Percentiles rank a stretch among this genome's conserved stretches.
phyloP scores from a whole-genome alignment of 169 alveolate genomes.

The Eimeria sp. region DNA sequence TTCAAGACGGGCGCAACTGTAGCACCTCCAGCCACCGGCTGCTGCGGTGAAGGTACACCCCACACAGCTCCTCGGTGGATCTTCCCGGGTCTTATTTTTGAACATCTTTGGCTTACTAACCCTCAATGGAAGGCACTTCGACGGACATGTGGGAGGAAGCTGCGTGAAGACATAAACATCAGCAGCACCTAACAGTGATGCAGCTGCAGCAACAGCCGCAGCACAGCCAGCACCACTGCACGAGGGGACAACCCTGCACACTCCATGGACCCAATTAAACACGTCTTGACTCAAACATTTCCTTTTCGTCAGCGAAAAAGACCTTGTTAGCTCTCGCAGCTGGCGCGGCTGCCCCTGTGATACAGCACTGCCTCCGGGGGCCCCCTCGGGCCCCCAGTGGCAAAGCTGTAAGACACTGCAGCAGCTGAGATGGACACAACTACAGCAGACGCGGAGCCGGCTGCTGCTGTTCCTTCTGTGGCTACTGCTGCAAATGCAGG shows the following conservation, averaged over 20 bases:
- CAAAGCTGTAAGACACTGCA: conserved; percentile 23
- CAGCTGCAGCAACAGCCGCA: conserved; percentile 64
- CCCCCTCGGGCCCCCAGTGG: conserved; percentile 70
- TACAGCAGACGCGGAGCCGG: not conserved
- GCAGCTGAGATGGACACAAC: conserved; percentile 17
- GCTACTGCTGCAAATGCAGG: conserved; percentile 33
- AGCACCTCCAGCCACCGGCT: conserved; percentile 34
- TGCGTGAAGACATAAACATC: conserved; percentile 37
- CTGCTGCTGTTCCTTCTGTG: conserved; percentile 17
- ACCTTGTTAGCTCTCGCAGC: conserved; percentile 4
- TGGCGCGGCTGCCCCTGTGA: conserved; percentile 52
- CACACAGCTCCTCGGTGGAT: not conserved
- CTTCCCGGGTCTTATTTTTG: not conserved
- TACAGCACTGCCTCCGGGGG: conserved; percentile 51
- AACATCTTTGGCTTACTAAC: not conserved
- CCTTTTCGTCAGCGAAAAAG: not conserved
- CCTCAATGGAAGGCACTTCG: not conserved
- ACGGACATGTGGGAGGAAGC: conserved; percentile 26
- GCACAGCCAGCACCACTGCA: conserved; percentile 38
- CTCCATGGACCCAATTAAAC: not conserved
- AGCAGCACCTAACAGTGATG: conserved; percentile 56
- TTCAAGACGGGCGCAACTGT: not conserved
- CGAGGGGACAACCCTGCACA: conserved; percentile 2
- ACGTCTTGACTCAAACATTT: not conserved
- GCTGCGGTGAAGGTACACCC: conserved; percentile 24